Base-by-base conservation (phyloP, 306 rosid species). In the Erythrophleum fordii region DNA sequence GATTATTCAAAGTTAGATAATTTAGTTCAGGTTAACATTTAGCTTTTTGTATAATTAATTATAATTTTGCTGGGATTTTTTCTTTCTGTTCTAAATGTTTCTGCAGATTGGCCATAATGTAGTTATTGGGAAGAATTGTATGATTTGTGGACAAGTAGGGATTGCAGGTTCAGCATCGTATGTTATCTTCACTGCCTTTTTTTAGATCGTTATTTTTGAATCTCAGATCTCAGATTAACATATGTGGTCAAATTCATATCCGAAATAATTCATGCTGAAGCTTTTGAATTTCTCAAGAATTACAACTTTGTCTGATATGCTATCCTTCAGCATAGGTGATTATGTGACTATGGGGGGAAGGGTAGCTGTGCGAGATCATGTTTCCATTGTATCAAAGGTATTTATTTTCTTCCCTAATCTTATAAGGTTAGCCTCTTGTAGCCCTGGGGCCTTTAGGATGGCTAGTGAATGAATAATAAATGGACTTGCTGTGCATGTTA, bases 91-190 rank as follows among this genome's bases (percentile, higher is more conserved):
- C 78, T 91, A 74, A 74, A 82, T 61, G 80, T 72, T 53, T 84
- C 82, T 88, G 83, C 89, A 95, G 99, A 88, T 93, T 55, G 98
- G 92, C 76, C 98, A 93, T 79, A 95, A 93, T 90, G 97, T 93
- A 75, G 91, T 90, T 42, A 86, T 93, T 77, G 99, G 94, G 81
- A 85, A 88, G 72, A 86, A 80, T 69, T 95, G 99, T 85, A 80
- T 93, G 90, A 92, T 95, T 61, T 93, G 99, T 90, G 99, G 98
- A 64, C 98, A 93, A 91, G 98, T 87, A 76, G 99, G 99, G 72
- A 90, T 95, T 87, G 97, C 98, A 48, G 98, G 99, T 66, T 95
- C 98, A 5, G 99, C 86, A 69, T 93, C 89, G 98, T 93, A 90
- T 4, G 92, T 84, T 62, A 35, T 56, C 37, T 64, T 31, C 55